Evolutionary conservation across 306 rosid species (phyloP).

Genomic region (Medicago lupulina): DNA sequence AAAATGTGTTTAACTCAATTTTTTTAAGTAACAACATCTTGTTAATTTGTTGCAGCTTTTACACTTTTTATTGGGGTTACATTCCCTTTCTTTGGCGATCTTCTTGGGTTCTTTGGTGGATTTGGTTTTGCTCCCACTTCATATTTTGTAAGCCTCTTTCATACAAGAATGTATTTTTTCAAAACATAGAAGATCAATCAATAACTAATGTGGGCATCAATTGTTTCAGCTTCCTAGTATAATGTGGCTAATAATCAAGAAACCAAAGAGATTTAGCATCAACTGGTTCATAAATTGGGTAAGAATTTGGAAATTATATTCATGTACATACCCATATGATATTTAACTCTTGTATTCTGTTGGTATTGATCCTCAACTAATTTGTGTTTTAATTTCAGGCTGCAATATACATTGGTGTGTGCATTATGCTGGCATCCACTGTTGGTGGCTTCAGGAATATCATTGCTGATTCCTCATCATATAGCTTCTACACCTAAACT

Average conservation of each 20-base stretch:
- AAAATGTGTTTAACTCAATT: too few relatives aligned
- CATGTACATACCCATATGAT: background rate
- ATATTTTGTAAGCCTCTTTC: constrained; percentile 61
- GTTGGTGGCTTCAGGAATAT: constrained; percentile 92
- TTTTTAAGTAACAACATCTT: background rate
- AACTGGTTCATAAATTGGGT: constrained; percentile 96
- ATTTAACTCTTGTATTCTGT: background rate
- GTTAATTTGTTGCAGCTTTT: constrained; percentile 59
- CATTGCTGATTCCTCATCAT: constrained; percentile 78
- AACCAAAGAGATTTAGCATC: constrained; percentile 78
- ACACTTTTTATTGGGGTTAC: constrained; percentile 77
- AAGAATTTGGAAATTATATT: constrained; percentile 18
- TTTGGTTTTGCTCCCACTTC: constrained; percentile 96
- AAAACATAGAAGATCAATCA: constrained; percentile 13
- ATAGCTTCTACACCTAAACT: constrained; percentile 71
- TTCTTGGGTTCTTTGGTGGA: constrained; percentile 95
- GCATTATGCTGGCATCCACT: constrained; percentile 92
- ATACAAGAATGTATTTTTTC: background rate
- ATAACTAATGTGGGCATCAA: constrained; percentile 6
- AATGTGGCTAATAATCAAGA: constrained; percentile 90
- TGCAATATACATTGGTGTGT: constrained; percentile 70
- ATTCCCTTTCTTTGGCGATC: constrained; percentile 96
- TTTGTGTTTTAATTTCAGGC: constrained; percentile 50
- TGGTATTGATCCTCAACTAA: background rate
- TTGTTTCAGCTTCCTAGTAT: constrained; percentile 81